Conservation (phyloP, 805 yeast species). For the Alloascoidea africana region DNA sequence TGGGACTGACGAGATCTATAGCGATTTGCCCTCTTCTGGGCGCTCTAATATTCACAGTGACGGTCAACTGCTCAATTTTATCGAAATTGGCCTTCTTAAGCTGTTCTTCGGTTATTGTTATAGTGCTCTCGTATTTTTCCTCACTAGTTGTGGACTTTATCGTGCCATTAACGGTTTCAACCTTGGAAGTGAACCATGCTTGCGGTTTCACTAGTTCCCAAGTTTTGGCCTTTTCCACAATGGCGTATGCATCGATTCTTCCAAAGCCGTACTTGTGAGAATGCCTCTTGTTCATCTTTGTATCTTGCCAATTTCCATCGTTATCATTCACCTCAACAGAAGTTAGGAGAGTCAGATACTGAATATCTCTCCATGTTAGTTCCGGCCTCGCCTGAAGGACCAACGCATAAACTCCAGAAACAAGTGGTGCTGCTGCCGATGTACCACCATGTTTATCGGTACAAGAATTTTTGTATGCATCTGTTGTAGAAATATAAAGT, state of each 20-base stretch:
- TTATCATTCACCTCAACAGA: conserved; percentile 51
- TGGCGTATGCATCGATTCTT: conserved; percentile 63
- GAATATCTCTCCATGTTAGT: conserved; percentile 92
- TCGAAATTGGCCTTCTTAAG: conserved; percentile 45
- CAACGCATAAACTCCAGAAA: conserved; percentile 88
- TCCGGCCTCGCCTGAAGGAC: conserved; percentile 74
- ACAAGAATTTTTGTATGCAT: conserved; percentile 38
- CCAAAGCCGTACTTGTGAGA: conserved; percentile 91
- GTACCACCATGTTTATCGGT: conserved; percentile 83
- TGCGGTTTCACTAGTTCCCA: conserved; percentile 89
- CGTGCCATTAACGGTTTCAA: conserved; percentile 18
- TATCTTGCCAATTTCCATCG: conserved; percentile 63
- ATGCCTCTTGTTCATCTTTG: conserved; percentile 52
- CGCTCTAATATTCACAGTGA: conserved; percentile 57
- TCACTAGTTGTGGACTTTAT: conserved; percentile 11
- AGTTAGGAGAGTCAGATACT: conserved; percentile 61
- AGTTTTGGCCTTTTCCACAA: conserved; percentile 56
- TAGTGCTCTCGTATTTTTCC: conserved; percentile 14
- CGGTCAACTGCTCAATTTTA: conserved; percentile 73
- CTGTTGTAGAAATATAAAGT: conserved; percentile 76
- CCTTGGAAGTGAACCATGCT: conserved; percentile 53
- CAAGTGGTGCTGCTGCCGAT: conserved; percentile 97
- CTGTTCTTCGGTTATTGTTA: conserved; percentile 31
- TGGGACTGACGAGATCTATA: conserved; percentile 57
- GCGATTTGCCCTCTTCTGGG: conserved; percentile 54